These are phyloP conservation scores for Sclerotinia spermophila DNA, from an alignment of 2,329 filamentous ascomycete genomes.

Conservation along the genomic window DNA sequence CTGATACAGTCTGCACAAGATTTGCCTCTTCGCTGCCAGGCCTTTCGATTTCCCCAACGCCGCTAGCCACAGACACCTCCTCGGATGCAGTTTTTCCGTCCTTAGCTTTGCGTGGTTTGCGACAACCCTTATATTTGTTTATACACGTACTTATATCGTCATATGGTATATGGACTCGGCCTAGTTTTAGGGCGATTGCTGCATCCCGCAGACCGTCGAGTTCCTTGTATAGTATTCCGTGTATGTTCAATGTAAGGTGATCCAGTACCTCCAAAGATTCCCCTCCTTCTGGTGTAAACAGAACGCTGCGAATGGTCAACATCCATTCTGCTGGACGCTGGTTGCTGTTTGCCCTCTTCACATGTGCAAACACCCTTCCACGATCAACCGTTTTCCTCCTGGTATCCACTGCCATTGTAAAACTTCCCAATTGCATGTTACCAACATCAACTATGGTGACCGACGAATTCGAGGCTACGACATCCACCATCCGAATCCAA, in stretches of 20 bases:
- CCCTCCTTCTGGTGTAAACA: slow-evolving; percentile 81
- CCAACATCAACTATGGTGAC: slow-evolving; percentile 78
- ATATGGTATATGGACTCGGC: slow-evolving; percentile 83
- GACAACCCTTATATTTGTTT: slow-evolving; percentile 50
- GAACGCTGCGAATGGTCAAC: slow-evolving; percentile 74
- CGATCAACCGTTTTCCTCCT: slow-evolving; percentile 87
- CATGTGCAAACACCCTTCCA: slow-evolving; percentile 81
- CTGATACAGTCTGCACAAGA: slow-evolving; percentile 78
- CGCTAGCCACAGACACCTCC: slow-evolving; percentile 65
- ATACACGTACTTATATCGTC: slow-evolving; percentile 73
- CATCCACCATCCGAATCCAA: slow-evolving; percentile 85
- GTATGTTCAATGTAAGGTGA: slow-evolving; percentile 81
- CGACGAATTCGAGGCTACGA: slow-evolving; percentile 77
- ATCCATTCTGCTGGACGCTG: slow-evolving; percentile 92
- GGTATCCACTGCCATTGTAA: slow-evolving; percentile 87
- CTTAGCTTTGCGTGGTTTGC: slow-evolving; percentile 33
- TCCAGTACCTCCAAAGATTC: slow-evolving; percentile 88
- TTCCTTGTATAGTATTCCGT: slow-evolving; percentile 83
- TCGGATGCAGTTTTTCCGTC: slow-evolving; percentile 43
- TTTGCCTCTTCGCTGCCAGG: slow-evolving; percentile 57
- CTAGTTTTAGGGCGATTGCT: slow-evolving; percentile 84
- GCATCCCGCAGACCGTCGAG: slow-evolving; percentile 86
- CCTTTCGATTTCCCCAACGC: slow-evolving; percentile 70
- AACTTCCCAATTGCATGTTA: slow-evolving; percentile 75
- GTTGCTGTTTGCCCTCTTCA: slow-evolving; percentile 58